Evolutionary conservation across 164 flowering plant species (phyloP), one percentile per base, ranked within the genome.

Genomic region (Magnolia officinalis): DNA sequence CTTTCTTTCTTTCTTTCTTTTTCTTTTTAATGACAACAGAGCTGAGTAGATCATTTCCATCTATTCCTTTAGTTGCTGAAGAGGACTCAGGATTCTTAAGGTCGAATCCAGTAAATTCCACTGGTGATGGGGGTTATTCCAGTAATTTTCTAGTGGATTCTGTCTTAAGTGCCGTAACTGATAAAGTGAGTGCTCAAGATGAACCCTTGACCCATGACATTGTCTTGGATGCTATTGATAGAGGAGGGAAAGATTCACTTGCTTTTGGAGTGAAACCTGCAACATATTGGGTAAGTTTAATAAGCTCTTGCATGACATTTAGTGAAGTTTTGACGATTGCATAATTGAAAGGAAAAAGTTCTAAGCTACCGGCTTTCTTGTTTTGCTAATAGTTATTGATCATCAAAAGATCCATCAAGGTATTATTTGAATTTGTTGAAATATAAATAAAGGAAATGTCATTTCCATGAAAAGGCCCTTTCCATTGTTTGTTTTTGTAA

Each of bases 61-160:
- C 89, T 1, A 88, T 92, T 74, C 99, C 98, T 16, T 79, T 93
- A 87, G 99, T 96, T 84, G 98, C 99, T 58, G 98, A 95, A 80
- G 98, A 95, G 87, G 99, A 95, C 78, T 92, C 96, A 52, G 71
- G 89, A 14, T 91, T 87, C 81, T 67, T 95, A 74, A 87, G 88
- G 59, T 78, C 90, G 2, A 89, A 26, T 55, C 64, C 20, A 26
- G n/a, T n/a, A 50, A 67, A 31, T 58, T 52, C 75, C 16, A 24
- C n/a, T 13, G 18, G 51, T 16, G 72, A 58, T 18, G 59, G 20
- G 51, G 72, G 71, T 37, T 1, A 51, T 51, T 50, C 49, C 13
- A 45, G 37, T 73, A 78, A 84, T 77, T 81, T 85, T 83, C 81
- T 91, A 65, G 90, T 83, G 71, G 88, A 85, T 70, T 79, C 87